phyloP scores from a whole-genome alignment of 768 basidiomycete species.

The Mycena maculata region DNA sequence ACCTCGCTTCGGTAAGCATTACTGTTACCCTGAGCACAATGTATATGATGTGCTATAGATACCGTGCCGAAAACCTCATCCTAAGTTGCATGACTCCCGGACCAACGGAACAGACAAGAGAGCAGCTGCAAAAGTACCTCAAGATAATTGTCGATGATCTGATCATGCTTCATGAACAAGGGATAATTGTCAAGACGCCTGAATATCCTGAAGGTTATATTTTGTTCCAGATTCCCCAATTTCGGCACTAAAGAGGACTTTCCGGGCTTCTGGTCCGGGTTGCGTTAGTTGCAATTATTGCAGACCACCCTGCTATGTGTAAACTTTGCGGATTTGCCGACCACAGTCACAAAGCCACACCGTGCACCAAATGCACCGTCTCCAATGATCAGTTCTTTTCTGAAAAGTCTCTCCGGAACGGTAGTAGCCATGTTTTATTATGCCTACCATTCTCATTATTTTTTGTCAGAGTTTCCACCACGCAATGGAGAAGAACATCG shows the following conservation, averaged over 20 bases:
- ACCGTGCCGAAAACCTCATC: slow-evolving; percentile 29
- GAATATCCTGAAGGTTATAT: slow-evolving; percentile 35
- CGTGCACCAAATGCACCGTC: slow-evolving; percentile 42
- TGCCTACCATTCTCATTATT: background rate
- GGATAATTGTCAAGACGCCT: slow-evolving; percentile 32
- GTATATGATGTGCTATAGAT: background rate
- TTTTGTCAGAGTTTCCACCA: slow-evolving; percentile 5
- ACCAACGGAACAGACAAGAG: slow-evolving; percentile 41
- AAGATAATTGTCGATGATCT: slow-evolving; percentile 45
- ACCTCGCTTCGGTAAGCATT: slow-evolving; percentile 22
- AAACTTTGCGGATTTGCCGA: slow-evolving; percentile 43
- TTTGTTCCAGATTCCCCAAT: background rate
- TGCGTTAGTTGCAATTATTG: slow-evolving; percentile 40
- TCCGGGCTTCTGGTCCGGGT: slow-evolving; percentile 35
- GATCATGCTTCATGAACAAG: slow-evolving; percentile 39
- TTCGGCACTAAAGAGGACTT: too few species aligned
- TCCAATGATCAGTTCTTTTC: slow-evolving; percentile 29
- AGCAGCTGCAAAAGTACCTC: slow-evolving; percentile 42
- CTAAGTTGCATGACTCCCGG: slow-evolving; percentile 37
- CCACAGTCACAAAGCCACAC: slow-evolving; percentile 37
- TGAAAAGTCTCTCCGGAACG: slow-evolving; percentile 26
- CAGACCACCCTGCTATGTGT: slow-evolving; percentile 45
- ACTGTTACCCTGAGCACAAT: too few species aligned
- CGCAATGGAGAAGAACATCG: slow-evolving; percentile 6
- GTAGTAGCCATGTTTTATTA: slow-evolving; percentile 6